Evolutionary conservation across 192 early-diverging fungal genomes (phyloP), one percentile per base, ranked within the genome.

Genomic region (Rhizophagus clarus): DNA sequence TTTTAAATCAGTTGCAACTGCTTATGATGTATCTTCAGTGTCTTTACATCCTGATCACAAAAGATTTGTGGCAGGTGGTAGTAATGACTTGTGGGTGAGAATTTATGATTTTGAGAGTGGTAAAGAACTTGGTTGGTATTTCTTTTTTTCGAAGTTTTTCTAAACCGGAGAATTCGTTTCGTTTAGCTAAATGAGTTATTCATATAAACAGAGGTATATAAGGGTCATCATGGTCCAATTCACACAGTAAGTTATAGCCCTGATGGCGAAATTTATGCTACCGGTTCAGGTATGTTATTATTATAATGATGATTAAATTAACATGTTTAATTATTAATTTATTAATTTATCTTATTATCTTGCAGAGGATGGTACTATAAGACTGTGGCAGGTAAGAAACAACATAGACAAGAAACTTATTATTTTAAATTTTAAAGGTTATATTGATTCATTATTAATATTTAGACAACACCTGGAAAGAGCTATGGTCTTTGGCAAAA

Each of bases 191-290:
- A 17, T 22, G 17, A 6, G 20, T 56, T 4, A 22, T 22, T 56
- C 6, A 56, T 5, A 67, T 67, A 31, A 62, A 24, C 31, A 51
- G 93, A 96, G 81, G 88, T 94, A 17, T 94, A 96, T 81, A 96
- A 96, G 84, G 96, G 96, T 40, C 96, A 97, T 81, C 95, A 96
- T 78, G 96, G 96, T 7, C 92, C 95, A 0, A 92, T 97, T 47
- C 95, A 96, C 71, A 93, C 93, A 79, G 94, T 93, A 31, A 94
- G 93, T 76, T 96, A 96, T 81, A 97, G 95, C 32, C 96, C 96
- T 28, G 96, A 97, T 82, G 96, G 96, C 42, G 92, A 95, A 68
- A 81, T 97, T 24, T 97, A 97, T 82, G 94, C 96, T 9, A 96
- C 95, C 3, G 96, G 95, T 26, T 94, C 93, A 6, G 86, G 85